A percentile compares a stretch with the other conserved stretches of the same genome.
Evolutionary conservation across 2,329 filamentous ascomycete genomes (phyloP).

Genomic region (Zasmidium angulare): DNA sequence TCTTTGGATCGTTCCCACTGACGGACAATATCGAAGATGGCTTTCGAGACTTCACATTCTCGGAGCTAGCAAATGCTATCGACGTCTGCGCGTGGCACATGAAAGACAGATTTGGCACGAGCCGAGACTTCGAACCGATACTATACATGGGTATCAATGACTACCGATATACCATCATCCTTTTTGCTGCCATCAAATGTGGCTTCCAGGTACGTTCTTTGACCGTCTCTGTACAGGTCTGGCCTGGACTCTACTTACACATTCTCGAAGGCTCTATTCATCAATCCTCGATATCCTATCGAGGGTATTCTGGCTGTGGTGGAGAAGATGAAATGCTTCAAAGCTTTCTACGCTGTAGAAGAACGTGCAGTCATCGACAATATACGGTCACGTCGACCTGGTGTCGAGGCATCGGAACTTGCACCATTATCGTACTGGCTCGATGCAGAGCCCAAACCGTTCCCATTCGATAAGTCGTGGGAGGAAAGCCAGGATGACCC

Average conservation of each 20-base stretch:
- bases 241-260: no score
- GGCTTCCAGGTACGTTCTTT: slow-evolving; percentile 12
- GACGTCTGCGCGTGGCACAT: slow-evolving; percentile 7
- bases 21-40: slow-evolving; percentile 6
- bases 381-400: not conserved
- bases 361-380: not conserved
- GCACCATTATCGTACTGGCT: not conserved
- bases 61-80: slow-evolving; percentile 4
- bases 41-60: slow-evolving; percentile 10
- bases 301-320: not conserved
- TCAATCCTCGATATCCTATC: slow-evolving; percentile 5
- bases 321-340: slow-evolving; percentile 1
- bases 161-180: slow-evolving; percentile 4
- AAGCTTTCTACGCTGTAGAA: slow-evolving; percentile 1
- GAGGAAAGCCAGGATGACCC: not conserved
- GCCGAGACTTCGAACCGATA: slow-evolving; percentile 3
- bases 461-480: not conserved
- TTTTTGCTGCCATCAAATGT: slow-evolving; percentile 7
- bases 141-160: slow-evolving; percentile 8
- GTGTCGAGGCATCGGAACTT: not conserved
- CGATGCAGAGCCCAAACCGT: not conserved
- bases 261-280: slow-evolving; percentile 3
- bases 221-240: no score
- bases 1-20: slow-evolving; percentile 6
- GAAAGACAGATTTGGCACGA: not conserved